A percentile compares a stretch with the other conserved stretches of the same genome.
Conservation (phyloP, 2,329 filamentous ascomycete genomes). For the Macrophomina phaseolina region DNA sequence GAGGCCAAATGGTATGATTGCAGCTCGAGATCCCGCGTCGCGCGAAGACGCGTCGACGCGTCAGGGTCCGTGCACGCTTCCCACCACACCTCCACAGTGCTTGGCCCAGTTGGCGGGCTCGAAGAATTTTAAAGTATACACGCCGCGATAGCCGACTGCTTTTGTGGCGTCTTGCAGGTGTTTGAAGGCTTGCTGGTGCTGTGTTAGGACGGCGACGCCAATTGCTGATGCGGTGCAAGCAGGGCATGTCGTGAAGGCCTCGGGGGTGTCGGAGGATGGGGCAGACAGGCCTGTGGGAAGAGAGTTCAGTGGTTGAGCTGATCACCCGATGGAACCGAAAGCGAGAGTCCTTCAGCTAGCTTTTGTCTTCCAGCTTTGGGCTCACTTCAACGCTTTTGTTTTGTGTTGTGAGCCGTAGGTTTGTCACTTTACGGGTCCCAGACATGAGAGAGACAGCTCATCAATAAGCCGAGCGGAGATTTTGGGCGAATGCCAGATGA, state of each 20-base stretch:
- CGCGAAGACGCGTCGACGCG: conserved; percentile 12
- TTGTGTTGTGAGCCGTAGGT: no score
- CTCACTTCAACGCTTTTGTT: no score
- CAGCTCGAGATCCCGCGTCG: background rate
- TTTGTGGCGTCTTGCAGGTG: conserved; percentile 28
- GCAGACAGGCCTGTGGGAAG: conserved; percentile 2
- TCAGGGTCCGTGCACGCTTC: background rate
- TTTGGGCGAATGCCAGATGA: no score
- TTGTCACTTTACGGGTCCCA: no score
- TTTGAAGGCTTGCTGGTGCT: conserved; percentile 28
- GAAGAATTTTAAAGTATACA: conserved; percentile 28
- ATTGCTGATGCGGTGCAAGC: background rate
- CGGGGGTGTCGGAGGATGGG: background rate
- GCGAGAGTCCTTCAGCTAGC: no score
- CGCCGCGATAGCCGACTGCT: conserved; percentile 29
- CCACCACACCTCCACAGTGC: conserved; percentile 14
- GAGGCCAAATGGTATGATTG: background rate
- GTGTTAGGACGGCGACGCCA: conserved; percentile 1
- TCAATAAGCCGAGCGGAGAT: no score
- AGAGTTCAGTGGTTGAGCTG: no score
- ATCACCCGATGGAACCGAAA: no score
- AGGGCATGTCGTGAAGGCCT: background rate
- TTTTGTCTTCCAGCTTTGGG: no score
- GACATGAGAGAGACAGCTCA: no score
- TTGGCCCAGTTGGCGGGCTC: background rate